phyloP scores from a whole-genome alignment of 345 rosid genomes.

The Eucalyptus caleyi region DNA sequence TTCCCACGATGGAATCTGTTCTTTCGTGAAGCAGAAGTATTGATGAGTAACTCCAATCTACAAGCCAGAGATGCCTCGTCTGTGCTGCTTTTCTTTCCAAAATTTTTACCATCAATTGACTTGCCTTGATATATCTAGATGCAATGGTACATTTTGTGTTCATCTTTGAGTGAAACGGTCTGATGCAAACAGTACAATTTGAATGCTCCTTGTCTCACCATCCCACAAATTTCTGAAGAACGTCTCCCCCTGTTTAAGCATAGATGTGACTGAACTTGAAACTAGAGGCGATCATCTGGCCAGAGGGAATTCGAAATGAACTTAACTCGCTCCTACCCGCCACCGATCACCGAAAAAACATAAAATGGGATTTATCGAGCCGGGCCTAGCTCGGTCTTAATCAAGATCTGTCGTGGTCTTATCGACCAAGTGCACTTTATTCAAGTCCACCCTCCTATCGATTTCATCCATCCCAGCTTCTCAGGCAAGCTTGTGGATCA shows the following conservation, averaged over 20 bases:
- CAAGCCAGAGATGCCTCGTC: neutral
- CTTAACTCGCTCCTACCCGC: neutral
- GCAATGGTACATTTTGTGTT: neutral
- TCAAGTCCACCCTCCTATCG: neutral
- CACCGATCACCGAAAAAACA: neutral
- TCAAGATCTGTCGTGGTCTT: neutral
- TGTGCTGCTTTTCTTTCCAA: neutral
- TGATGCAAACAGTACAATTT: neutral
- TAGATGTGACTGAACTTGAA: neutral
- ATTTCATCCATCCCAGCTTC: neutral
- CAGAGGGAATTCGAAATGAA: neutral
- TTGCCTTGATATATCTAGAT: neutral
- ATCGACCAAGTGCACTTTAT: neutral
- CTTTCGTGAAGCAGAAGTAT: neutral
- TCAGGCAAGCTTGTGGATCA: neutral
- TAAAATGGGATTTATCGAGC: neutral
- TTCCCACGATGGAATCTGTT: slow-evolving; percentile 1
- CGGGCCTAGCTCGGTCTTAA: neutral
- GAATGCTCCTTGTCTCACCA: neutral
- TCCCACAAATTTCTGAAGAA: neutral
- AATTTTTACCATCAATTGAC: neutral
- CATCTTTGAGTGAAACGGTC: neutral
- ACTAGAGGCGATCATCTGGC: neutral
- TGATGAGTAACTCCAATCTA: neutral
- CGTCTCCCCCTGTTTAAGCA: neutral